Percentiles rank a stretch among this genome's conserved stretches.
These are phyloP conservation scores for Solioccasus polychromus DNA, from an alignment of 768 basidiomycete genomes.

Conservation along the genomic window DNA sequence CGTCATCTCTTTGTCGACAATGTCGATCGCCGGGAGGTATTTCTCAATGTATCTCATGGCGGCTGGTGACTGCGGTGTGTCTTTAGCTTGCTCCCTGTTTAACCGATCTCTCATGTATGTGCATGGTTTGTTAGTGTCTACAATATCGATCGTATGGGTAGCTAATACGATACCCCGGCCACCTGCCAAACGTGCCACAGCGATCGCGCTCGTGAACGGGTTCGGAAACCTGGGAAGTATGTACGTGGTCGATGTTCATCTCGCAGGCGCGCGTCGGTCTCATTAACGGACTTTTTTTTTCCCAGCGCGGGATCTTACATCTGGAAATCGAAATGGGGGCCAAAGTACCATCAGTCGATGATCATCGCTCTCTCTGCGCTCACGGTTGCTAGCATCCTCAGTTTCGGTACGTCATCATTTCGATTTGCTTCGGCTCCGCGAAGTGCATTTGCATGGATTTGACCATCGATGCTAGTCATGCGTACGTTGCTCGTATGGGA, in stretches of 20 bases:
- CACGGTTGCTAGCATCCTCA: slow-evolving; percentile 31
- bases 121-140: slow-evolving; percentile 34
- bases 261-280: background rate
- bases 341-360: slow-evolving; percentile 62
- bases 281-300: too few relatives aligned
- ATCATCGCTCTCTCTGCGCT: slow-evolving; percentile 44
- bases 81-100: background rate
- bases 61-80: slow-evolving; percentile 44
- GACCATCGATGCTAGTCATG: too few relatives aligned
- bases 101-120: background rate
- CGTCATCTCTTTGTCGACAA: slow-evolving; percentile 56
- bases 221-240: slow-evolving; percentile 56
- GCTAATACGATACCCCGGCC: slow-evolving; percentile 60
- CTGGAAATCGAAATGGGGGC: slow-evolving; percentile 61
- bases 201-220: slow-evolving; percentile 63
- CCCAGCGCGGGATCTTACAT: slow-evolving; percentile 61
- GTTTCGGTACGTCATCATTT: slow-evolving; percentile 31
- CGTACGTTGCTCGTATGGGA: slow-evolving; percentile 44
- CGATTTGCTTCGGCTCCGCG: too few relatives aligned
- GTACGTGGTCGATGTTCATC: slow-evolving; percentile 33
- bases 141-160: slow-evolving; percentile 58
- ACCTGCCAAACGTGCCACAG: slow-evolving; percentile 51
- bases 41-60: slow-evolving; percentile 66
- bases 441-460: too few relatives aligned
- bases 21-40: slow-evolving; percentile 51